Evolutionary conservation across 176 grass and related monocot species (phyloP), one percentile per base, ranked within the genome.

Genomic region (Microstegium vimineum): DNA sequence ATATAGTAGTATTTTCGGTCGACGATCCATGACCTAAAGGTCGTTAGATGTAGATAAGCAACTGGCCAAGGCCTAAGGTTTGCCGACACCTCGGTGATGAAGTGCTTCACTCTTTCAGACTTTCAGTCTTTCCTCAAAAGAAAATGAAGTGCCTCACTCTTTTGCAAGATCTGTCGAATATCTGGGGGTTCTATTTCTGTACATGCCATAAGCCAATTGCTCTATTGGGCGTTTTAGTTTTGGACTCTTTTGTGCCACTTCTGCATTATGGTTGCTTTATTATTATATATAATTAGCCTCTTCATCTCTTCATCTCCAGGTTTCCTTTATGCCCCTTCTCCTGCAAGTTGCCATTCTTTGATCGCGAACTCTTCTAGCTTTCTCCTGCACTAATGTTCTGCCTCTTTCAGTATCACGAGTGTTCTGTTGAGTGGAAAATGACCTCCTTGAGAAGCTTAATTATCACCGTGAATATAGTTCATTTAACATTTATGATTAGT

Each of bases 281-380:
- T n/a, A n/a, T 22, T 47, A 14, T 49, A 49, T 49, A 15, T n/a
- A 5, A 36, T 51, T n/a, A 16, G 45, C 66, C 59, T 72, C 78
- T 9, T 2, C 28, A 74, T 69, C 47, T 86, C 45, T 78, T 82
- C 67, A 68, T 13, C 17, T 83, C 47, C 41, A 68, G 10, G 18
- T 61, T 14, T 65, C 71, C 8, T 41, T 85, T 79, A 49, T 69
- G 57, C 86, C 66, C 67, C 51, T 74, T 75, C 65, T 74, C 27
- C 69, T 91, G 62, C 81, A 66, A 5, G 61, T 14, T 12, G 69
- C 5, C 28, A 20, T 22, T 87, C 89, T 76, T 69, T 87, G 25
- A 87, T 65, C 4, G 87, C 74, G n/a, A 87, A 69, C 62, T 86
- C 62, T 75, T 94, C 87, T 38, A 92, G 66, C 33, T 90, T 57